Percentiles rank a stretch among this genome's conserved stretches.
Evolutionary conservation across 352 stramenopile species (phyloP).

Genomic region (Globisporangium rhizosaccharum): DNA sequence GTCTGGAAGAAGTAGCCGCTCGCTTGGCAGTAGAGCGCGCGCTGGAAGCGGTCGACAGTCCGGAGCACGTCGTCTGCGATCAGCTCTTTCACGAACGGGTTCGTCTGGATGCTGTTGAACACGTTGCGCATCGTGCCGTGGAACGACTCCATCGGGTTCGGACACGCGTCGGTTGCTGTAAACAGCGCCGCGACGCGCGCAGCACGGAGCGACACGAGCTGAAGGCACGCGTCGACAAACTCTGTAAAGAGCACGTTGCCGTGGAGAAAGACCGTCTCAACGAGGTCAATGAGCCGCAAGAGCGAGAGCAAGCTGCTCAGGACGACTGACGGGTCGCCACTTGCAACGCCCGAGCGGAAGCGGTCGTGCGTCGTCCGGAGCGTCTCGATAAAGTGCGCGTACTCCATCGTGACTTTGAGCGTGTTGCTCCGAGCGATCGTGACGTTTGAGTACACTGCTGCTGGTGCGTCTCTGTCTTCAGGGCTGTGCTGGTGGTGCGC

Average conservation of each 20-base stretch:
- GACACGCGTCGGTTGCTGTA: slow-evolving; percentile 50
- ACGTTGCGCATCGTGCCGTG: slow-evolving; percentile 72
- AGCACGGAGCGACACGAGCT: slow-evolving; percentile 37
- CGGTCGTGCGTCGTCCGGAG: slow-evolving; percentile 59
- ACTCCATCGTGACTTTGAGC: slow-evolving; percentile 71
- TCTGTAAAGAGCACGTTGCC: slow-evolving; percentile 57
- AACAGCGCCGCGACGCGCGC: slow-evolving; percentile 38
- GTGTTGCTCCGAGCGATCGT: slow-evolving; percentile 65
- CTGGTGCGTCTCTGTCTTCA: slow-evolving; percentile 16
- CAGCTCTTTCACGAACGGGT: slow-evolving; percentile 61
- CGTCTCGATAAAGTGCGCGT: slow-evolving; percentile 76
- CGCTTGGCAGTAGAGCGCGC: slow-evolving; percentile 66
- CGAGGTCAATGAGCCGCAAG: slow-evolving; percentile 63
- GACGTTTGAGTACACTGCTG: slow-evolving; percentile 49
- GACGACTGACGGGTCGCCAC: slow-evolving; percentile 54
- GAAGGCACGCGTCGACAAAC: slow-evolving; percentile 45
- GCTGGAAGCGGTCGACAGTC: slow-evolving; percentile 55
- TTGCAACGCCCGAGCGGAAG: slow-evolving; percentile 41
- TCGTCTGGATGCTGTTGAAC: slow-evolving; percentile 58
- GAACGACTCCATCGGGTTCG: slow-evolving; percentile 66
- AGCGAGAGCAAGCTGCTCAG: slow-evolving; percentile 59
- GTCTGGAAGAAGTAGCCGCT: slow-evolving; percentile 66
- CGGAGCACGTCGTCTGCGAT: slow-evolving; percentile 46
- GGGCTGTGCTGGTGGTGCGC: slow-evolving; percentile 5
- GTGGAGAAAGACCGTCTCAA: slow-evolving; percentile 72